Evolutionary conservation across 352 stramenopile genomes (phyloP), one percentile per base, ranked within the genome.

Genomic region (Blastocystis sp.): DNA sequence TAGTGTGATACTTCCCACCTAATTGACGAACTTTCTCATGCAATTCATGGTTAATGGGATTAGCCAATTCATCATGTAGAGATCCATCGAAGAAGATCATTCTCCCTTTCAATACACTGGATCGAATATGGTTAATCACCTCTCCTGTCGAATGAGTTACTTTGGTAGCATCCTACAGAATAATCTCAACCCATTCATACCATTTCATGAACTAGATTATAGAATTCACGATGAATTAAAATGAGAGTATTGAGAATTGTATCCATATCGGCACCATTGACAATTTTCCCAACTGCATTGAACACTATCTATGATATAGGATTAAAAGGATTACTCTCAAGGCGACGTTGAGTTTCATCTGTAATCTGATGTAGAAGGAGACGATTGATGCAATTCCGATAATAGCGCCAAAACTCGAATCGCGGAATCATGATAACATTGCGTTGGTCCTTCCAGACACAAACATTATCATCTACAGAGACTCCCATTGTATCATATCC

Each of bases 381-480:
- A 27, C 49, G 43, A 19, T 27, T 37, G 0, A 65, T 42, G 42
- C 71, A 83, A 16, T 43, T 21, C 46, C n/a, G 6, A 51, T 65
- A 83, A 35, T 29, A 46, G 12, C 32, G 63, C 71, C 71, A 83
- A 56, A 83, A 83, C 42, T 42, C 12, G 29, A 83, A 83, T 42
- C 58, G 29, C 16, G 71, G 71, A 21, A 83, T 46, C 7, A 27
- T 29, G 24, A 83, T 42, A 21, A 83, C 71, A 56, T 43, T 83
- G 5, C 29, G 27, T 39, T 59, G 71, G 49, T 83, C 71, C 29
- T 83, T 83, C 71, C 71, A 83, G 24, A 83, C 71, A 51, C 29
- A 51, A 9, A 63, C 3, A 29, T 29, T 65, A 49, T 83, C 71
- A 43, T 83, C 71, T 29, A 83, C 71, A 5, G 51, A 51, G 11